Percentiles rank a stretch among this genome's conserved stretches.
Conservation (phyloP, 1,284 basidiomycete species). For the Ceratorhiza oryzae-sativae region DNA sequence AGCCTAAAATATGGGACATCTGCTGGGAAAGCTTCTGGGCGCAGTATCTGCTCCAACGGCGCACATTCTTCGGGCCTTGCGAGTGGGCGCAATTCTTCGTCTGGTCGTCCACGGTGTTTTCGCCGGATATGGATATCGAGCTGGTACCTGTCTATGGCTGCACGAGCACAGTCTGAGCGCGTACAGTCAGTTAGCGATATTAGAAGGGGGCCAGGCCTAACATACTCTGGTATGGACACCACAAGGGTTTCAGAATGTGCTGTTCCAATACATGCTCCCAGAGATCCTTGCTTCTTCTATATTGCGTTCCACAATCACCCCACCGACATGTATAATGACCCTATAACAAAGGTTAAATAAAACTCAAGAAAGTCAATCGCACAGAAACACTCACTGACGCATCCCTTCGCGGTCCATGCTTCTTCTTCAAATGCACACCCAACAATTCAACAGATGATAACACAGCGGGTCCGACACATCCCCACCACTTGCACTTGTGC, state of each 20-base stretch:
- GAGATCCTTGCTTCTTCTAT: conserved; percentile 2
- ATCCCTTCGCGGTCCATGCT: neutral
- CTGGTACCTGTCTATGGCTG: conserved; percentile 3
- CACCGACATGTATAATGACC: conserved; percentile 25
- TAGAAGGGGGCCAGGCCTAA: too few relatives aligned
- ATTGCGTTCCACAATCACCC: neutral
- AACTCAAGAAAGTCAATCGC: neutral
- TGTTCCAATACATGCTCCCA: conserved; percentile 30
- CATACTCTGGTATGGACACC: conserved; percentile 29
- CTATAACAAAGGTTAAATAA: neutral
- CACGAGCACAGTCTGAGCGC: conserved; percentile 11
- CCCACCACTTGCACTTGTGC: conserved; percentile 25
- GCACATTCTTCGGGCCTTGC: conserved; percentile 20
- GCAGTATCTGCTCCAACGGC: neutral
- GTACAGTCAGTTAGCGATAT: neutral
- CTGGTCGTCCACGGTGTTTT: neutral
- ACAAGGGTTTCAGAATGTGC: conserved; percentile 4
- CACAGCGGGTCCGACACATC: conserved; percentile 26
- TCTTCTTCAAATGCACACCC: conserved; percentile 29
- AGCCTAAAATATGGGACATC: conserved; percentile 34
- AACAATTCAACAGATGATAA: conserved; percentile 21
- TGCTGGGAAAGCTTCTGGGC: conserved; percentile 4
- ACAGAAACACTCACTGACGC: neutral
- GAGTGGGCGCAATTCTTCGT: conserved; percentile 6
- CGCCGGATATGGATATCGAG: conserved; percentile 20